Conservation (phyloP, 2,329 filamentous ascomycete species). For the Fusarium hainanense region DNA sequence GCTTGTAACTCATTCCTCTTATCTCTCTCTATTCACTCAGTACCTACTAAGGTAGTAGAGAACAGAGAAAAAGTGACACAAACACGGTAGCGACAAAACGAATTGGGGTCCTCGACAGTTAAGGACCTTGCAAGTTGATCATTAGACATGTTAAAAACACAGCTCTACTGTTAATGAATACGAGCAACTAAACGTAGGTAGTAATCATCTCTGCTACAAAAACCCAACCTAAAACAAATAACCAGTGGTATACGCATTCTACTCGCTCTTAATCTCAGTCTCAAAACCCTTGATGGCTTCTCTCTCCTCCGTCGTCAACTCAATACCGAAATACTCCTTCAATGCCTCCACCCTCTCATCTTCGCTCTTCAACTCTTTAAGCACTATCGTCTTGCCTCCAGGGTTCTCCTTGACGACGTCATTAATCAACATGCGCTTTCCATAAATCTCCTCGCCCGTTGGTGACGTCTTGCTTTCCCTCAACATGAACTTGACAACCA, state of each 20-base stretch:
- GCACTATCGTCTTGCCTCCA: conserved; percentile 60
- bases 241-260: conserved; percentile 9
- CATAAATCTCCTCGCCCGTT: conserved; percentile 58
- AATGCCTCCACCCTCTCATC: conserved; percentile 64
- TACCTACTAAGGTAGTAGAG: not conserved
- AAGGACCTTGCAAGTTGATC: too few species aligned
- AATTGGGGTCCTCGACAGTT: not conserved
- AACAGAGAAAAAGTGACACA: not conserved
- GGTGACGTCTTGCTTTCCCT: conserved; percentile 54
- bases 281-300: conserved; percentile 61
- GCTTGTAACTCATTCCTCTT: not conserved
- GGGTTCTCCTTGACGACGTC: conserved; percentile 65
- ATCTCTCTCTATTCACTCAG: not conserved
- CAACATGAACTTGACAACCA: conserved; percentile 66
- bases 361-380: conserved; percentile 62
- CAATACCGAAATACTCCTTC: conserved; percentile 63
- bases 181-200: not conserved
- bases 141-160: fast-evolving
- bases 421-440: conserved; percentile 64
- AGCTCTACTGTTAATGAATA: fast-evolving
- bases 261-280: conserved; percentile 55
- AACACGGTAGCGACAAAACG: not conserved
- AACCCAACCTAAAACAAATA: not conserved
- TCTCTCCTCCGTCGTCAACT: conserved; percentile 61
- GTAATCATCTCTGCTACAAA: not conserved